A percentile compares a stretch with the other conserved stretches of the same genome.
phyloP scores from a whole-genome alignment of 2,329 filamentous ascomycete genomes.

The Pseudopithomyces chartarum region DNA sequence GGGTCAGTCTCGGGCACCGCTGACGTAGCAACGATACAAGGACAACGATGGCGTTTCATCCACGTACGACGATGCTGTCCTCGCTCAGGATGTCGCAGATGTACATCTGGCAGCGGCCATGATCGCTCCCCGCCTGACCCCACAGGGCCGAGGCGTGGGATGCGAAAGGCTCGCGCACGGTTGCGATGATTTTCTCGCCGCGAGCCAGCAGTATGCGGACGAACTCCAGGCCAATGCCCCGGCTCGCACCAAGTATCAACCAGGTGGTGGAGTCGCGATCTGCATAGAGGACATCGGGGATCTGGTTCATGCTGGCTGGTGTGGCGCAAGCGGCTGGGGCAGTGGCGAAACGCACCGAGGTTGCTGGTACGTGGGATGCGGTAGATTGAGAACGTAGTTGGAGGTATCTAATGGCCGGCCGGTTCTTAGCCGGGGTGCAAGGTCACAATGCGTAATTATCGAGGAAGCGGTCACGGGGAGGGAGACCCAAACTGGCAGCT shows the following conservation, averaged over 20 bases:
- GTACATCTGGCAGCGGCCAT: conserved; percentile 54
- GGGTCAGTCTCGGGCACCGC: conserved; percentile 14
- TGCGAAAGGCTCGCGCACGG: conserved; percentile 52
- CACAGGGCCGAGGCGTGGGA: conserved; percentile 48
- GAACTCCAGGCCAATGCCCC: conserved; percentile 59
- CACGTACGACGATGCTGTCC: conserved; percentile 54
- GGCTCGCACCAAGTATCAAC: conserved; percentile 53
- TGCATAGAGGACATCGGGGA: conserved; percentile 49
- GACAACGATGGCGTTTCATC: neutral
- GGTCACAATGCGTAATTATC: neutral
- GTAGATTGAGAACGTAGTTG: neutral
- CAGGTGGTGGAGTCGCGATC: conserved; percentile 50
- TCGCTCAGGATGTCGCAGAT: conserved; percentile 61
- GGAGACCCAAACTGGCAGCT: neutral
- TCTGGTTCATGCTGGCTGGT: conserved; percentile 44
- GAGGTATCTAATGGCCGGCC: neutral
- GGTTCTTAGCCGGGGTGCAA: neutral
- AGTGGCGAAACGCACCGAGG: conserved; percentile 8
- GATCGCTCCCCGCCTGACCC: conserved; percentile 49
- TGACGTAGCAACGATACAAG: neutral
- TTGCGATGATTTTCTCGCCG: conserved; percentile 58
- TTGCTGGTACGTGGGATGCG: neutral
- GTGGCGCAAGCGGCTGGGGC: conserved; percentile 12
- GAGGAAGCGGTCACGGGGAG: neutral
- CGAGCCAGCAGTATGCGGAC: conserved; percentile 54